A percentile compares a stretch with the other conserved stretches of the same genome.
phyloP scores from a whole-genome alignment of 2,329 filamentous ascomycete species.

The Penicillium italicum region DNA sequence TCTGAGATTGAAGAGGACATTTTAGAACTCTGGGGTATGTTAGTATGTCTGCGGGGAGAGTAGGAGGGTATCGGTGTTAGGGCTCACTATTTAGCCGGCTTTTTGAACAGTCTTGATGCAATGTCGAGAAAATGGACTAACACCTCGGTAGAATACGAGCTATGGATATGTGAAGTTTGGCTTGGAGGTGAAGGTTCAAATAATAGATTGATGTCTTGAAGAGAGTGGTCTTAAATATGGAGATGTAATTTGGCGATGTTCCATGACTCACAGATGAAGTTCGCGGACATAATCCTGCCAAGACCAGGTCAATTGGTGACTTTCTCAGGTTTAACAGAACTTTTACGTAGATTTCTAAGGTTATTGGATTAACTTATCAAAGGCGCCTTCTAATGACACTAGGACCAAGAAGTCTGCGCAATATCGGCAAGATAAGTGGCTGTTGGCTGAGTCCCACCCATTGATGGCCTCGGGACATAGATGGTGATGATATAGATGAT shows the following conservation, averaged over 20 bases:
- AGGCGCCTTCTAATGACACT: not conserved
- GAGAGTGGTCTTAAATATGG: not conserved
- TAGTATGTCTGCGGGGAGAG: not conserved
- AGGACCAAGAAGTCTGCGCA: not conserved
- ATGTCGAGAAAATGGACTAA: not conserved
- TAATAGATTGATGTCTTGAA: not conserved
- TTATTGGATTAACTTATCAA: not conserved
- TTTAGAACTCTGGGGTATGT: not conserved
- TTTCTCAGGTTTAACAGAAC: not conserved
- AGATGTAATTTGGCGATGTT: not conserved
- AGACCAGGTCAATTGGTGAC: not conserved
- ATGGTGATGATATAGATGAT: not conserved
- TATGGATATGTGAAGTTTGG: not conserved
- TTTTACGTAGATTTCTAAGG: not conserved
- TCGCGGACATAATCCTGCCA: not conserved
- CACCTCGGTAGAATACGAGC: not conserved
- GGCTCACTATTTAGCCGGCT: not conserved
- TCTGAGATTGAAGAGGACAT: not conserved
- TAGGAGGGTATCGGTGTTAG: not conserved
- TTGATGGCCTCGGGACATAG: not conserved
- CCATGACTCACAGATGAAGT: not conserved
- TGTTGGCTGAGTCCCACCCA: not conserved
- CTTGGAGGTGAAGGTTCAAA: not conserved
- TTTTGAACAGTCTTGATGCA: not conserved
- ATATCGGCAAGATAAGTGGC: not conserved